Evolutionary conservation across 106 monocot species (phyloP).

Genomic region (Cymbidium sinense): DNA sequence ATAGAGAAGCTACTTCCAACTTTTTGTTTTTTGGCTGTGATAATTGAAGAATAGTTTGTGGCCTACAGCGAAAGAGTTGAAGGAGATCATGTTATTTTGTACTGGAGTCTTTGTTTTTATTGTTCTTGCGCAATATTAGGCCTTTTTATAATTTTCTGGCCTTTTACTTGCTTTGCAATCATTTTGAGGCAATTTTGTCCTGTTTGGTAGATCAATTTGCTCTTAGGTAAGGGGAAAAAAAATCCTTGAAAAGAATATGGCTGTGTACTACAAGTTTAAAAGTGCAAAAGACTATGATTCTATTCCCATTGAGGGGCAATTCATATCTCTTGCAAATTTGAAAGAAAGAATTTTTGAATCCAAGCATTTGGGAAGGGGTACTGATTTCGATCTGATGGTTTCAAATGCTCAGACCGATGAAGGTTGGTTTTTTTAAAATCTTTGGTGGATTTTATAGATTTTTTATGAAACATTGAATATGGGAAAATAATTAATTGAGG

Average conservation of each 20-base stretch:
- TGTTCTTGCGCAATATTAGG: conserved; percentile 7
- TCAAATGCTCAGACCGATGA: conserved; percentile 94
- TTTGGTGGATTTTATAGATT: neutral
- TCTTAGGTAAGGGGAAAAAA: neutral
- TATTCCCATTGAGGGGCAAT: conserved; percentile 90
- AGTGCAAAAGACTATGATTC: conserved; percentile 93
- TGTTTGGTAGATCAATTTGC: conserved; percentile 6
- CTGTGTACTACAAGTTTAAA: conserved; percentile 98
- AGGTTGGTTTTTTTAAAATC: conserved; percentile 62
- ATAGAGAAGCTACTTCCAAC: neutral
- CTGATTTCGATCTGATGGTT: conserved; percentile 91
- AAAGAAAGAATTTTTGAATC: conserved; percentile 98
- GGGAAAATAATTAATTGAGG: neutral
- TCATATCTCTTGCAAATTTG: conserved; percentile 84
- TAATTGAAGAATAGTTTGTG: neutral
- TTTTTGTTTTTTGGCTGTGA: neutral
- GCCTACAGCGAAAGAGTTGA: neutral
- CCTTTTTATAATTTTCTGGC: conserved; percentile 3
- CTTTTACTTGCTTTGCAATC: conserved; percentile 4
- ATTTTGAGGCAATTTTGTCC: conserved; percentile 4
- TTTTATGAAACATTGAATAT: neutral
- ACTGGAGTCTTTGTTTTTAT: conserved; percentile 1
- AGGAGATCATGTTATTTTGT: conserved; percentile 4
- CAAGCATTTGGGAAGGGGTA: conserved; percentile 93
- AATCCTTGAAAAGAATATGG: conserved; percentile 44